phyloP scores from a whole-genome alignment of 2,329 filamentous ascomycete genomes.

The Emergomyces africanus region DNA sequence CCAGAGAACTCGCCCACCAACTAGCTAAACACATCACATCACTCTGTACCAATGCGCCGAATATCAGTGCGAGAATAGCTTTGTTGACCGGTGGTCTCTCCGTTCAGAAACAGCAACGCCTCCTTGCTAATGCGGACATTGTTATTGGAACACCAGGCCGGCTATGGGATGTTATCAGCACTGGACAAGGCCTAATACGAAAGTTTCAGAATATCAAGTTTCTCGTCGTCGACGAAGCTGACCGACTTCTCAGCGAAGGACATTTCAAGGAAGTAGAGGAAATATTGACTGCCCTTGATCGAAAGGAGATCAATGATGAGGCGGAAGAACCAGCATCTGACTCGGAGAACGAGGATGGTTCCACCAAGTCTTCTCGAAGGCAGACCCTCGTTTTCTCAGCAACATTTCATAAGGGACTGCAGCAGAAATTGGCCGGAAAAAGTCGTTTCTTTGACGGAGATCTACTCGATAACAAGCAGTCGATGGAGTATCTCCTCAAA shows the following conservation, averaged over 20 bases:
- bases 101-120: constrained; percentile 85
- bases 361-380: constrained; percentile 31
- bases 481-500: constrained; percentile 84
- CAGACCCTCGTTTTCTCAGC: constrained; percentile 96
- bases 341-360: constrained; percentile 33
- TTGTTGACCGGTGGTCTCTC: constrained; percentile 87
- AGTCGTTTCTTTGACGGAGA: constrained; percentile 44
- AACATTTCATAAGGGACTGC: constrained; percentile 82
- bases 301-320: constrained; percentile 38
- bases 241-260: constrained; percentile 79
- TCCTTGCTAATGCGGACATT: constrained; percentile 73
- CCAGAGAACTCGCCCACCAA: constrained; percentile 86
- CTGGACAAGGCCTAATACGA: constrained; percentile 54
- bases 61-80: constrained; percentile 51
- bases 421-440: constrained; percentile 80
- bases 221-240: constrained; percentile 86
- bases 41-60: constrained; percentile 55
- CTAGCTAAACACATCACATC: constrained; percentile 69
- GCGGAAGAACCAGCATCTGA: constrained; percentile 19
- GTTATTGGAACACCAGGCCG: constrained; percentile 88
- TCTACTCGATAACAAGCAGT: constrained; percentile 60
- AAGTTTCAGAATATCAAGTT: constrained; percentile 65
- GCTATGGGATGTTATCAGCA: constrained; percentile 84
- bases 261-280: constrained; percentile 92
- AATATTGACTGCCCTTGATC: constrained; percentile 69